Evolutionary conservation across 1,284 basidiomycete genomes (phyloP), one percentile per base, ranked within the genome.

Genomic region (Apiotrichum domesticum): DNA sequence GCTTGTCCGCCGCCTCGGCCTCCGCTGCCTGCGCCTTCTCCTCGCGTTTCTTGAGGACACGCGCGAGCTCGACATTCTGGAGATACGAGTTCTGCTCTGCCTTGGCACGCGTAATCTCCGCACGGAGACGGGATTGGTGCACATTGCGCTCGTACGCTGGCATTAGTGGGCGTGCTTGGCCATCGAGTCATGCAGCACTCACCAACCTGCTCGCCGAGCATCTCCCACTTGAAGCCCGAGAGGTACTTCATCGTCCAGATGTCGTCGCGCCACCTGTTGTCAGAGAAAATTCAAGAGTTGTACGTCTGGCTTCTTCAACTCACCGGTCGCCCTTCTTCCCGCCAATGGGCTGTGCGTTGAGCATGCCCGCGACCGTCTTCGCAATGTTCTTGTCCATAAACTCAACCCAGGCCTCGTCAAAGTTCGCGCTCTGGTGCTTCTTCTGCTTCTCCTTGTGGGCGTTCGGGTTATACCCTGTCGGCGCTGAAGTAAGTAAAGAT

Each of bases 181-280:
- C 21, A 21, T 21, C 8, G 34, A 21, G 2, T 15, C 34, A 39
- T 39, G 45, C 8, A 2, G 14, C 13, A 82, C 91, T 75, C 72
- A 94, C 94, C 91, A 70, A 99, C 87, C 82, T 98, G 95, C 76
- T 98, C 96, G 10, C 91, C 94, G 59, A 99, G 80, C 94, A 97
- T 97, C 74, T 88, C 87, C 96, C 96, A 98, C 74, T 96, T 98
- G 82, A 98, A 99, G 63, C 86, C 89, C 6, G 92, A 92, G 52
- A 99, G 80, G 72, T 98, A 99, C 74, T 95, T 95, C 92, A 98
- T 96, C 46, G 96, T 98, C 96, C 96, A 98, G 6, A 99, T 85
- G 64, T 98, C 94, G 70, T 98, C 93, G 69, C 90, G 82, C 90
- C 91, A 98, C 58, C 90, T 82, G 4, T 6, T 8, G 37, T 39